phyloP scores from a whole-genome alignment of 805 yeast species.

The Komagataella pastoris region DNA sequence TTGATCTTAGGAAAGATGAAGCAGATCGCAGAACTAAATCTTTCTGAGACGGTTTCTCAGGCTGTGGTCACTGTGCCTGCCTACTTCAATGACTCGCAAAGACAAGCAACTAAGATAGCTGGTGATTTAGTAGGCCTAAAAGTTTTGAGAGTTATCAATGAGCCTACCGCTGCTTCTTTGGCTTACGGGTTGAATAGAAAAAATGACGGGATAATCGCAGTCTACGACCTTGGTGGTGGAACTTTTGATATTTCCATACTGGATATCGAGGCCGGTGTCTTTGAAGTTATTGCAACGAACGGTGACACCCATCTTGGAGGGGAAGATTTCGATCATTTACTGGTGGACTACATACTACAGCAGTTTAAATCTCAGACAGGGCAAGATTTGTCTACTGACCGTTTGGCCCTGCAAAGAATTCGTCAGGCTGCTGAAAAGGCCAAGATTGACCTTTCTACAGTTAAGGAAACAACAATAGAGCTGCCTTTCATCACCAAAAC shows the following conservation, averaged over 20 bases:
- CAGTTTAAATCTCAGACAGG: conserved; percentile 68
- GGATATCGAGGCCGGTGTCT: conserved; percentile 94
- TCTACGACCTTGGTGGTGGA: conserved; percentile 96
- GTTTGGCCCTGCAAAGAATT: conserved; percentile 75
- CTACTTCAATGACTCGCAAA: conserved; percentile 77
- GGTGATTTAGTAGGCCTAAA: conserved; percentile 91
- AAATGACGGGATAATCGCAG: conserved; percentile 67
- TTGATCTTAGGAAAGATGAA: conserved; percentile 88
- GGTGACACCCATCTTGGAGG: conserved; percentile 92
- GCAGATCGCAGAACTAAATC: conserved; percentile 79
- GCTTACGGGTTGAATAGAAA: conserved; percentile 81
- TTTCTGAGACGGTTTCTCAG: conserved; percentile 68
- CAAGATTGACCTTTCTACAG: conserved; percentile 72
- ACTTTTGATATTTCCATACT: conserved; percentile 91
- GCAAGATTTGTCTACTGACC: conserved; percentile 48
- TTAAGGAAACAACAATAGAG: conserved; percentile 60
- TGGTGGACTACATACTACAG: conserved; percentile 70
- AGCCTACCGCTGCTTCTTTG: conserved; percentile 84
- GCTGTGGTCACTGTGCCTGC: conserved; percentile 90
- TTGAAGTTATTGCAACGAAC: conserved; percentile 90
- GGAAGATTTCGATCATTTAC: conserved; percentile 76
- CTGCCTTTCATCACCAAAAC: conserved; percentile 61
- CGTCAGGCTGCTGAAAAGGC: conserved; percentile 87
- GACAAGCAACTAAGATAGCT: conserved; percentile 89
- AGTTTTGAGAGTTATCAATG: conserved; percentile 74